Evolutionary conservation across 371 early-diverging fungal genomes (phyloP), one percentile per base, ranked within the genome.

Genomic region (Zopfochytrium polystomum): DNA sequence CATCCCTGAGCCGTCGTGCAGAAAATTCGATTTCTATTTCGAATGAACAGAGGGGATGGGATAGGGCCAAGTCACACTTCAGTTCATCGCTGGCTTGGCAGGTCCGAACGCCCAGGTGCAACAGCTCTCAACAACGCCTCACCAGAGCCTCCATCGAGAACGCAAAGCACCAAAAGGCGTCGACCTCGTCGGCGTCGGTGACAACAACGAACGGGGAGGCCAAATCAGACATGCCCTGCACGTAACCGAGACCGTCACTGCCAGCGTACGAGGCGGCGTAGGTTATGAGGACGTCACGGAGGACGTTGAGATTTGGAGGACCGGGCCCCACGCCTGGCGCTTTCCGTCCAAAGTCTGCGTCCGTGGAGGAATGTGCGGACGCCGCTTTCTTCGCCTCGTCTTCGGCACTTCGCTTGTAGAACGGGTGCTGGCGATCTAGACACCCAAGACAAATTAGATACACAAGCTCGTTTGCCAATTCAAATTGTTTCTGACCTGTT

Each of bases 161-260:
- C 0, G 82, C 83, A 71, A 95, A 94, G 11, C 89, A 86, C 92
- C 92, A 93, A 61, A 93, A 96, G 0, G 94, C 84, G 66, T 88
- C 82, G 3, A 84, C 87, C 70, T 96, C 96, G 61, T 92, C 87
- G 26, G 87, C 86, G 77, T 91, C 86, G 0, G 57, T 32, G 25
- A 86, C 88, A 1, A 86, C 85, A 74, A 89, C 87, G 9, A 95
- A 63, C 1, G 93, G 92, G 2, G 92, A 85, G 26, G 89, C 71
- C 6, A 96, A 70, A 67, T 96, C 96, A 7, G 87, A 84, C 95
- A 95, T 95, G 35, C 96, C 96, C 72, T 95, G 96, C 0, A 93
- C 95, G 9, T 90, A 93, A 44, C 79, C 63, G n/a, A 58, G 32
- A 15, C 52, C 61, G 44, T 60, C 66, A 32, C 67, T 65, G 30